Base-by-base conservation (phyloP, 2,329 filamentous ascomycete genomes). In the Chrysosporium keratinophilum region DNA sequence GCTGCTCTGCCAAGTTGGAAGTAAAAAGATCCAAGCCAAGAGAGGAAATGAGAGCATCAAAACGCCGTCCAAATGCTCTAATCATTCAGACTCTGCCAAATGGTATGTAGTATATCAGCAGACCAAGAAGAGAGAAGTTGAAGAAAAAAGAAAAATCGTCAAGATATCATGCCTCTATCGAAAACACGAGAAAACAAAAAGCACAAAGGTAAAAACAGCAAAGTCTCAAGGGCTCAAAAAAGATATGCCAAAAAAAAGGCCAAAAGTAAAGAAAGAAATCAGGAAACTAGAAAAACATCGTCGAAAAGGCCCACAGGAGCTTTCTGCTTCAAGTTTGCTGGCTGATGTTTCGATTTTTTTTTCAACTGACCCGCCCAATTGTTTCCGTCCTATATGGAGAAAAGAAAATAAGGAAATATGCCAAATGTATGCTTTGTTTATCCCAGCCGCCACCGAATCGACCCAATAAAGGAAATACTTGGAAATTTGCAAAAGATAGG, bases 61-160 rank as follows among this genome's bases (percentile, higher is more conserved):
- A 50, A 52, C 54, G 49, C 54, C 54, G 52, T 55, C 42, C 42
- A 52, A 48, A 55, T 55, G 54, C 54, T 55, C 47, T 55, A 42
- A 41, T 52, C 46, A 52, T 41, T 50, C 33, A 15, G 33, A 50
- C 41, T 46, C 53, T 51, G 46, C 42, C 42, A 41, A 28, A 7
- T 28, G 7, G 23, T n/a, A 20, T 51, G 51, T 39, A 45, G 45
- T 5, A 46, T 46, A 52, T 40, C 33, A 53, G 42, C 44, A 46
- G 43, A 52, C 42, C 12, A 37, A 45, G 41, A 40, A 48, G 17
- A 35, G 43, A 43, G 23, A 51, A 35, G 5, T 35, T 35, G 39
- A 20, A 17, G 20, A 37, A 12, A 23, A 12, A 34, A 41, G 34
- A 50, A 43, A 42, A 52, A 43, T 53, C 54, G 45, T 52, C 42